Evolutionary conservation across 2,329 filamentous ascomycete genomes (phyloP), one percentile per base, ranked within the genome.

Genomic region (Colletotrichum costaricense): DNA sequence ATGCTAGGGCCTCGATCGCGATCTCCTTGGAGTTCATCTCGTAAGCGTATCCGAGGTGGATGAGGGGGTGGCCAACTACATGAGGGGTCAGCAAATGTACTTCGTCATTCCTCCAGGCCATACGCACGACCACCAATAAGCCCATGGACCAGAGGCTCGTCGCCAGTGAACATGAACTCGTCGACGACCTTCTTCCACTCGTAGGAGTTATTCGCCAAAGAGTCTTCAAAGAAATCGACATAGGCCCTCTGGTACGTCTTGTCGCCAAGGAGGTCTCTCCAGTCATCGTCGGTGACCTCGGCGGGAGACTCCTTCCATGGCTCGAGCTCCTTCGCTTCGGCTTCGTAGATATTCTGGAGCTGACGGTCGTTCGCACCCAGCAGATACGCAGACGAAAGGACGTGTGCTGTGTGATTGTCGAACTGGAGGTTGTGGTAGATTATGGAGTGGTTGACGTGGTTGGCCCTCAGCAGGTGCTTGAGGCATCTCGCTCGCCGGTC

Each of bases 201-300:
- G 80, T 98, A 98, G 46, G 91, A 87, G 78, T 92, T 90, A 33
- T 86, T 84, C 3, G 94, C 95, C 35, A 98, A 86, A 78, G 95
- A 91, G 81, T 99, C 97, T 81, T 99, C 97, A 80, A 97, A 98
- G 81, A 97, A 98, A 81, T 99, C 95, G 69, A 99, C 87, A 79
- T 93, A 99, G 0, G 95, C 96, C 73, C 96, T 90, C 82, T 99
- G 95, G 79, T 97, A 98, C 75, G 86, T 90, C 78, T 88, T 89
- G 80, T 95, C 91, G 26, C 96, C 95, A 38, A 98, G 82, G 78
- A 91, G 97, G 70, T 96, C 93, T 75, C 92, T 88, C 96, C 97
- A 99, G 81, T 99, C 97, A 69, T 93, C 88, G 75, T 92, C 88
- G 22, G 91, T 90, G 64, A 99, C 90, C 83, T 99, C 97, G 5